These are phyloP conservation scores for Phaeodactylum tricornutum DNA, from an alignment of 108 stramenopile genomes.

Conservation along the genomic window DNA sequence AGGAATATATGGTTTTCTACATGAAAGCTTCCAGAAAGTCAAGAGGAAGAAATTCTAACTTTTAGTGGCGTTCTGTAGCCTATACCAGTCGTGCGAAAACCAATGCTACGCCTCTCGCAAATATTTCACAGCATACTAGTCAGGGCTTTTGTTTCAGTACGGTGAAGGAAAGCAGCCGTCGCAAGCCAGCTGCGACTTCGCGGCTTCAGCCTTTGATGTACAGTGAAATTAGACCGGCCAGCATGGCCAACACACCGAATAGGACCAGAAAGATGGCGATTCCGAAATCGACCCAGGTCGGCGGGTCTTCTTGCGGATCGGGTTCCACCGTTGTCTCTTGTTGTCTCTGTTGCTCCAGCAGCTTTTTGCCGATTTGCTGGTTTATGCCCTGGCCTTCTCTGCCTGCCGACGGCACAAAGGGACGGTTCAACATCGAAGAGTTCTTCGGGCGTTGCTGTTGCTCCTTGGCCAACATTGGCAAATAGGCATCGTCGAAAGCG, in stretches of 20 bases:
- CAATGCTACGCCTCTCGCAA: no score
- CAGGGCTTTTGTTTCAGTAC: no score
- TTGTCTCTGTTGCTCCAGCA: conserved; percentile 10
- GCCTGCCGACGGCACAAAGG: not conserved
- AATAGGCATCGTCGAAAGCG: no score
- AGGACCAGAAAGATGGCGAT: conserved; percentile 55
- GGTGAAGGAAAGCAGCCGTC: no score
- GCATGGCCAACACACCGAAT: conserved; percentile 59
- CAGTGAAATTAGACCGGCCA: conserved; percentile 54
- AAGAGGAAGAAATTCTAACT: no score
- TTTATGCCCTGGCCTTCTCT: conserved; percentile 10
- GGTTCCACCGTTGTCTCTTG: conserved; percentile 23
- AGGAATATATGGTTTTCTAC: no score
- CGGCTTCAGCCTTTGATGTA: no score
- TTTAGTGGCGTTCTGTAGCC: no score
- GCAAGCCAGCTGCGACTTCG: no score
- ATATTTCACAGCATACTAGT: no score
- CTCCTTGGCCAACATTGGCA: not conserved
- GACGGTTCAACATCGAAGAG: not conserved
- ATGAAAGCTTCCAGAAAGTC: no score
- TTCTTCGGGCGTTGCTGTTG: not conserved
- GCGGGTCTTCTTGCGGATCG: conserved; percentile 45
- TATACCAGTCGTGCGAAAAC: no score
- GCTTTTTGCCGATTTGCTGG: conserved; percentile 19
- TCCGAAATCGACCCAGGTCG: conserved; percentile 43